These are phyloP conservation scores for Amanita rubescens DNA, from an alignment of 768 basidiomycete species.

Conservation along the genomic window DNA sequence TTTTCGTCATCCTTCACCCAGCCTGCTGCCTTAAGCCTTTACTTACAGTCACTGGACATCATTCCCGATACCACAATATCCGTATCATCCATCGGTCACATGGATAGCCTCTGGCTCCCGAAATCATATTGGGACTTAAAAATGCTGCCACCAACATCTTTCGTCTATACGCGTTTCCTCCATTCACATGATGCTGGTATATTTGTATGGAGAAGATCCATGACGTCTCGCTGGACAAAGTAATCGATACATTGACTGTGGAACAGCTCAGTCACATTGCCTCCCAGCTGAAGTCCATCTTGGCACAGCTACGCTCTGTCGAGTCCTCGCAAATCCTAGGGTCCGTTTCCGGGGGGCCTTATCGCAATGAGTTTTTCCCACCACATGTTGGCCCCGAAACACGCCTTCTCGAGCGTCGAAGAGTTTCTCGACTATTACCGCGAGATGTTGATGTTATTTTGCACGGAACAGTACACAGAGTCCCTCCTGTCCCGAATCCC, in stretches of 20 bases:
- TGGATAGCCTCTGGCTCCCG: too few species aligned
- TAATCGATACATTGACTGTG: constrained; percentile 17
- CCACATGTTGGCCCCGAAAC: constrained; percentile 6
- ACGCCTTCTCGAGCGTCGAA: constrained; percentile 12
- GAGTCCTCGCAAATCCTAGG: constrained; percentile 10
- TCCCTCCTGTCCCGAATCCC: constrained; percentile 10
- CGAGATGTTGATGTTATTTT: constrained; percentile 14
- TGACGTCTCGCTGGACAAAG: constrained; percentile 18
- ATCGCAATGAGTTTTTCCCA: constrained; percentile 15
- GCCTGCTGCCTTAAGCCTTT: too few species aligned
- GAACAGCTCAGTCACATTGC: constrained; percentile 17
- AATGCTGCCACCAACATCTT: too few species aligned
- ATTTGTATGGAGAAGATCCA: constrained; percentile 21
- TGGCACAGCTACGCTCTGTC: constrained; percentile 12
- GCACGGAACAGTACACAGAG: constrained; percentile 13
- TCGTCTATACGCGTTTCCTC: too few species aligned
- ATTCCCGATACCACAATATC: too few species aligned
- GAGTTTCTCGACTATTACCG: constrained; percentile 17
- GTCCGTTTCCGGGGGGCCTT: constrained; percentile 16
- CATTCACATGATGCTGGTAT: constrained; percentile 15
- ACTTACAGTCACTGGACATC: too few species aligned
- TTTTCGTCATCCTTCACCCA: too few species aligned
- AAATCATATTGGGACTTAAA: too few species aligned
- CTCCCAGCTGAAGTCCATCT: constrained; percentile 13
- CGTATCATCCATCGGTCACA: too few species aligned